A percentile compares a stretch with the other conserved stretches of the same genome.
Evolutionary conservation across 116 monocot species (phyloP).

Genomic region (Cymodocea nodosa): DNA sequence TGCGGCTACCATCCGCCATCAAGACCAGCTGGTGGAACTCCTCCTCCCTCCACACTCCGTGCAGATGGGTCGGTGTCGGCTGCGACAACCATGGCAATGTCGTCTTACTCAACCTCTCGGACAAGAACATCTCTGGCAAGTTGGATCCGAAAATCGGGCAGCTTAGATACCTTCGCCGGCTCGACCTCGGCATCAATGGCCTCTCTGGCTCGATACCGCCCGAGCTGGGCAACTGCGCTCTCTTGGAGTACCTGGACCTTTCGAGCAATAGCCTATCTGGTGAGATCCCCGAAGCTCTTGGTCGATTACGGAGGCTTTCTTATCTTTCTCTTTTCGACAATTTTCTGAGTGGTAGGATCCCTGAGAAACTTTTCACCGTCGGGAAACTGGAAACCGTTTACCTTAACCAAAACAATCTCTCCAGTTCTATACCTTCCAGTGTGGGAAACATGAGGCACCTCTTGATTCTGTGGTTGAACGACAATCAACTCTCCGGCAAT

Average conservation of each 20-base stretch:
- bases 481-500: conserved; percentile 40
- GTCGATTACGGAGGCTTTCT: conserved; percentile 23
- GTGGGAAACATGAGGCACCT: conserved; percentile 33
- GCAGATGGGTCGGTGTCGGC: conserved; percentile 50
- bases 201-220: conserved; percentile 44
- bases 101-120: conserved; percentile 30
- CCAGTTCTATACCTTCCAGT: conserved; percentile 29
- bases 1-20: conserved; percentile 33
- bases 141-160: conserved; percentile 42
- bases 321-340: conserved; percentile 38
- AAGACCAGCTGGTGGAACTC: conserved; percentile 65
- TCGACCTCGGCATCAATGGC: conserved; percentile 37
- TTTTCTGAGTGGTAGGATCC: conserved; percentile 41
- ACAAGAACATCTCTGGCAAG: conserved; percentile 22
- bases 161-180: conserved; percentile 22
- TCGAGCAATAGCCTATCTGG: conserved; percentile 44
- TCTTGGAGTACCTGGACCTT: conserved; percentile 44
- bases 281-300: conserved; percentile 33
- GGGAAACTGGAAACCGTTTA: conserved; percentile 24
- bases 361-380: conserved; percentile 4
- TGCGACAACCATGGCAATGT: conserved; percentile 31
- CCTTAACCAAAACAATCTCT: conserved; percentile 51
- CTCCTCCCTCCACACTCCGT: conserved; percentile 42
- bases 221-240: conserved; percentile 55
- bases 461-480: conserved; percentile 22